Evolutionary conservation across 2,329 filamentous ascomycete genomes (phyloP).

Genomic region (Apiospora pterosperma): DNA sequence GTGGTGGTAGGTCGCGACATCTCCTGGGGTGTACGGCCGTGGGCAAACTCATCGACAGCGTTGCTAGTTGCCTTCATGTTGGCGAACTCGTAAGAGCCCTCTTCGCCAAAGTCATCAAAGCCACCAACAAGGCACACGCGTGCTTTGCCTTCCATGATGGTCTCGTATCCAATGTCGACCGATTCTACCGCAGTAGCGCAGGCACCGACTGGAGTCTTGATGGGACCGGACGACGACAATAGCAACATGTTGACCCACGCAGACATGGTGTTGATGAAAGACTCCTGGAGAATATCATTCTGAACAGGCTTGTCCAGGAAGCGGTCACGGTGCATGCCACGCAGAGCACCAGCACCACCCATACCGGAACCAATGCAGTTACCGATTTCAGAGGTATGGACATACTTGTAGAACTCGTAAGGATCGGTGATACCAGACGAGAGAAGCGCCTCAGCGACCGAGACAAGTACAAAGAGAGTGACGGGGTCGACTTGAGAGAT

Average conservation of each 20-base stretch:
- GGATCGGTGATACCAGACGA: constrained; percentile 96
- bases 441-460: constrained; percentile 85
- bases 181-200: constrained; percentile 98
- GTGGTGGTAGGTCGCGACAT: constrained; percentile 98
- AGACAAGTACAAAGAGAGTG: constrained; percentile 91
- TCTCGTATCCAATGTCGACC: constrained; percentile 96
- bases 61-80: constrained; percentile 99
- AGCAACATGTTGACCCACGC: constrained; percentile 99
- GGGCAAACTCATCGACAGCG: constrained; percentile 90
- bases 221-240: constrained; percentile 92
- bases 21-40: constrained; percentile 90
- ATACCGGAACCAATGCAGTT: constrained; percentile 99
- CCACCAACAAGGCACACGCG: constrained; percentile 96
- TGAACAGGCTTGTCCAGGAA: constrained; percentile 96
- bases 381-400: constrained; percentile 95
- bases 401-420: constrained; percentile 99
- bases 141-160: constrained; percentile 97
- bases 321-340: constrained; percentile 97
- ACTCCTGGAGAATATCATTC: constrained; percentile 98
- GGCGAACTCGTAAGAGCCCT: constrained; percentile 98
- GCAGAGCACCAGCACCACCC: constrained; percentile 86
- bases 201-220: constrained; percentile 97
- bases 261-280: constrained; percentile 99
- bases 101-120: constrained; percentile 98
- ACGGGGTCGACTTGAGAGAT: constrained; percentile 97